Base-by-base conservation (phyloP, 2,329 filamentous ascomycete genomes). In the Penicillium sp. region DNA sequence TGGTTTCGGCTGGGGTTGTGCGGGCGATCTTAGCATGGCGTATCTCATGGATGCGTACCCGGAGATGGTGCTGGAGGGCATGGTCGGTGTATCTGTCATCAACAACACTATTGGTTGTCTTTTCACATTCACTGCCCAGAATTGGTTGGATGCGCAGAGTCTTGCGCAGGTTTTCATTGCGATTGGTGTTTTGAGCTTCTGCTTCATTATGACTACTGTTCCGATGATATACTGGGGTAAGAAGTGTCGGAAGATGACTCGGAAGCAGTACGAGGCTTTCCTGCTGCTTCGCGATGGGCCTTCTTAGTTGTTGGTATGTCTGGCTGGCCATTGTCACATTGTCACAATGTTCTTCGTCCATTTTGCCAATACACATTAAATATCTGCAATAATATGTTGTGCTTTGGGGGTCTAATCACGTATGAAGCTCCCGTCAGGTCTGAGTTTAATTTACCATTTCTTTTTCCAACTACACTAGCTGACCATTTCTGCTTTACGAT, bases 1-100 rank as follows among this genome's bases (percentile, higher is more conserved):
- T 29, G 82, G 82, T 5, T 84, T 85, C 52, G 82, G 82, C 2
- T 84, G 81, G 67, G 82, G 82, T 8, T 84, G 81, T 48, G 80
- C 80, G 2, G 82, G 82, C 6, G 82, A 84, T 66, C 65, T 85
- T 54, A 75, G 77, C 51, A 77, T 82, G 73, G 79, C 81, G 0
- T 83, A 83, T 56, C 69, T 83, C 5, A 80, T 80, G 60, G 81
- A 83, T 55, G 78, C 77, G 4, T 83, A 83, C 55, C 80, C 80
- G 1, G 80, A 82, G 34, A 82, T 82, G 75, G 77, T 83, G 6
- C 68, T 83, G 3, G 81, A 83, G 60, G 81, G 81, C 29, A 83
- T 83, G 81, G 81, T 83, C 1, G 80, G 81, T 6, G 81, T 83
- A 1, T 76, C 79, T 3, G 79, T 82, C 21, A 82, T 83, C 65